These are phyloP conservation scores for Gnomoniopsis sp. DNA, from an alignment of 2,329 filamentous ascomycete species.

Conservation along the genomic window DNA sequence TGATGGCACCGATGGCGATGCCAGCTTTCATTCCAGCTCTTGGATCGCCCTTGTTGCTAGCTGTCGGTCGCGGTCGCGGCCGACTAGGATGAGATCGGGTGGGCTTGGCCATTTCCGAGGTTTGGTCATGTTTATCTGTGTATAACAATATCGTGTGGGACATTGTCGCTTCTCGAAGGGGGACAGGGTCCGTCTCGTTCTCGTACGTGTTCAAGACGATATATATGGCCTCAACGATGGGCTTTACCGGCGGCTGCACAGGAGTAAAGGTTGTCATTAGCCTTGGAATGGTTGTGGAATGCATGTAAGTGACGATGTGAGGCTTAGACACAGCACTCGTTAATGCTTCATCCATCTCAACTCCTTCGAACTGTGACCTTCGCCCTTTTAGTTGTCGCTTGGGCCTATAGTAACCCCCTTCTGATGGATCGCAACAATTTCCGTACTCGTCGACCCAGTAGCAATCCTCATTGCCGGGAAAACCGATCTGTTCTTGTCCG, in stretches of 20 bases:
- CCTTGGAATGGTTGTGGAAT: neutral
- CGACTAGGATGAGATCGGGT: too few species aligned
- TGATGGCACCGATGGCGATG: too few species aligned
- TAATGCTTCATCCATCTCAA: too few species aligned
- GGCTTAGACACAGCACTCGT: too few species aligned
- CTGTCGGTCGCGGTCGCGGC: too few species aligned
- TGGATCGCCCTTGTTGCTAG: too few species aligned
- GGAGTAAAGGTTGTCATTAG: neutral
- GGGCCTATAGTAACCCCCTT: neutral
- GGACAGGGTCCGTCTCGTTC: neutral
- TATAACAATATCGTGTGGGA: neutral
- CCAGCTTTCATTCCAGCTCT: too few species aligned
- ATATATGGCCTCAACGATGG: neutral
- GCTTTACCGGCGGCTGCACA: neutral
- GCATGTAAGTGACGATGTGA: too few species aligned
- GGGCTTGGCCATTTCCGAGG: too few species aligned
- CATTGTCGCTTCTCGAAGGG: slow-evolving; percentile 1
- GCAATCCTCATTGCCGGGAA: neutral
- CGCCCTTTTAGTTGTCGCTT: neutral
- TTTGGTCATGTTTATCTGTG: too few species aligned
- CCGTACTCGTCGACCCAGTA: neutral
- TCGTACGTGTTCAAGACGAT: neutral
- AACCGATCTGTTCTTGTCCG: neutral
- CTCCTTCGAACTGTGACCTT: neutral
- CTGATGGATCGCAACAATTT: neutral